Conservation (phyloP, 2,329 filamentous ascomycete genomes). For the Aspergillus sojae region DNA sequence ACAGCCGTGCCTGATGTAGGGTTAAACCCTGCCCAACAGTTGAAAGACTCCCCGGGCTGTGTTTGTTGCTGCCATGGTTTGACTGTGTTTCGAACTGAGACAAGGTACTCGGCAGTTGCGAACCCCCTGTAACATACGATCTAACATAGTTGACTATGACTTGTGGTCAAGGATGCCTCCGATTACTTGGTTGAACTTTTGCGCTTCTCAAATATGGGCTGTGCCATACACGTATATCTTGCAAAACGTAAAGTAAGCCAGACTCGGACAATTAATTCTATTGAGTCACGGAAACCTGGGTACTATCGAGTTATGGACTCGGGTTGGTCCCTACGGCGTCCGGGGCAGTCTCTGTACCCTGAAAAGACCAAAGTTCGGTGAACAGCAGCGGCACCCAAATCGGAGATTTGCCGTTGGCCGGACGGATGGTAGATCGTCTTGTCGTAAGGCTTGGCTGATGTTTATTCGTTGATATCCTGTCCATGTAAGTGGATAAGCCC, state of each 20-base stretch:
- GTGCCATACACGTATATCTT: too few relatives aligned
- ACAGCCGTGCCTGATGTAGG: not conserved
- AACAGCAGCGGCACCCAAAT: not conserved
- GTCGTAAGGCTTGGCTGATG: not conserved
- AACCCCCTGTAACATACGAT: not conserved
- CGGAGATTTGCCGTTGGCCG: not conserved
- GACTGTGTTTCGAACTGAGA: not conserved
- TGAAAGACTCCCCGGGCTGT: not conserved
- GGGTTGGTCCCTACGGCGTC: not conserved
- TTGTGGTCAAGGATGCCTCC: too few relatives aligned
- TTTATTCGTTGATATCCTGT: not conserved
- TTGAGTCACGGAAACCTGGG: not conserved
- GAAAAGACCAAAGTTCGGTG: not conserved
- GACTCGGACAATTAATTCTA: not conserved
- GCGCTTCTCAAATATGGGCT: too few relatives aligned
- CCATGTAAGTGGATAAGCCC: too few relatives aligned
- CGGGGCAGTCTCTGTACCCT: not conserved
- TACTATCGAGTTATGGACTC: not conserved
- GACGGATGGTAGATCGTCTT: not conserved
- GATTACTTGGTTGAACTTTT: too few relatives aligned
- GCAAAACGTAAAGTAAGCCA: too few relatives aligned
- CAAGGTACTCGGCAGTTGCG: not conserved
- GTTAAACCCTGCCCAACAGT: not conserved
- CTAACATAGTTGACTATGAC: not conserved
- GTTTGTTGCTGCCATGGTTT: not conserved